A percentile compares a stretch with the other conserved stretches of the same genome.
Evolutionary conservation across 306 rosid species (phyloP).

Genomic region (Crotalaria pallida): DNA sequence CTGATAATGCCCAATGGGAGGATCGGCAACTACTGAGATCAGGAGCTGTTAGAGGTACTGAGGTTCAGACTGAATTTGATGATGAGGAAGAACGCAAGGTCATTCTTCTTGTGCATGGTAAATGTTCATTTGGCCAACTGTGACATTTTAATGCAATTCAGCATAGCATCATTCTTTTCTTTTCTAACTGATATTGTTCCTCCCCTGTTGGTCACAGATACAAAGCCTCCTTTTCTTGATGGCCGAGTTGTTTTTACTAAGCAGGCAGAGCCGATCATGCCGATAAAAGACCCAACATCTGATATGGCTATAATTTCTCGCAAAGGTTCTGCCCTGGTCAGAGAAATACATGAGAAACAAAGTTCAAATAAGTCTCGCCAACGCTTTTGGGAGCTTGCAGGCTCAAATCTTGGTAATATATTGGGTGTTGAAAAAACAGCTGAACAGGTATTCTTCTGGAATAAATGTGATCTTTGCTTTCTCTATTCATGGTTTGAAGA

Average conservation of each 20-base stretch:
- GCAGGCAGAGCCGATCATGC: slow-evolving; percentile 99
- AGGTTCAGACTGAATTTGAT: slow-evolving; percentile 96
- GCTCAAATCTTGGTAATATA: slow-evolving; percentile 95
- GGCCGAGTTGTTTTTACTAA: slow-evolving; percentile 96
- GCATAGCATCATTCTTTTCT: not conserved
- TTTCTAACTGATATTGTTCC: slow-evolving; percentile 12
- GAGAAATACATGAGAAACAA: slow-evolving; percentile 92
- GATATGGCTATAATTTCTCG: slow-evolving; percentile 99
- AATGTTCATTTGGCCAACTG: slow-evolving; percentile 13
- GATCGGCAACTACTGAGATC: slow-evolving; percentile 93
- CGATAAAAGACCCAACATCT: slow-evolving; percentile 93
- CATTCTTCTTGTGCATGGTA: slow-evolving; percentile 98
- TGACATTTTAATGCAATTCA: not conserved
- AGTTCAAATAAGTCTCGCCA: slow-evolving; percentile 90
- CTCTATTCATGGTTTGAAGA: slow-evolving; percentile 10
- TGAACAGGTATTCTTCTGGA: slow-evolving; percentile 63
- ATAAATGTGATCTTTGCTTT: slow-evolving; percentile 21
- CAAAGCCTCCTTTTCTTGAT: slow-evolving; percentile 96
- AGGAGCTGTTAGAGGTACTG: slow-evolving; percentile 97
- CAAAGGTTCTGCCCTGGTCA: slow-evolving; percentile 83
- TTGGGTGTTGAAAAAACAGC: slow-evolving; percentile 93
- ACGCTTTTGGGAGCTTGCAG: slow-evolving; percentile 99
- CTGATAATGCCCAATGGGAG: slow-evolving; percentile 99
- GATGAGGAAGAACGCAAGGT: slow-evolving; percentile 96
- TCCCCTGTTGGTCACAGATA: slow-evolving; percentile 55